A percentile compares a stretch with the other conserved stretches of the same genome.
These are phyloP conservation scores for Eucalyptus viminalis DNA, from an alignment of 345 rosid genomes.

Conservation along the genomic window DNA sequence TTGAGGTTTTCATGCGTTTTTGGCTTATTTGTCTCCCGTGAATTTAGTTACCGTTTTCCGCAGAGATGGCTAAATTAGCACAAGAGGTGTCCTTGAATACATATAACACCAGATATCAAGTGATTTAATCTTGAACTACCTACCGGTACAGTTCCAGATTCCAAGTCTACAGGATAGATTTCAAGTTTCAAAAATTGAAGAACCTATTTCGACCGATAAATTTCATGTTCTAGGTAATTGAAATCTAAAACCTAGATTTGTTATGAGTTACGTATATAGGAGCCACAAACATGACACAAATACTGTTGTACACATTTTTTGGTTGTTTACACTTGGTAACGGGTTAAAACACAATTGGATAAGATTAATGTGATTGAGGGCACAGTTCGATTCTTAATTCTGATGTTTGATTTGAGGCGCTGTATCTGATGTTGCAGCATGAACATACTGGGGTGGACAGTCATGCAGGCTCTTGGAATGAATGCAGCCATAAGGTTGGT, in stretches of 20 bases:
- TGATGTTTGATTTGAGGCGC: neutral
- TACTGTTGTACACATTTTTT: neutral
- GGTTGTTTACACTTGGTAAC: neutral
- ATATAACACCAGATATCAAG: neutral
- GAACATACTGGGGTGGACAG: slow-evolving; percentile 61
- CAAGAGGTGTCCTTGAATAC: neutral
- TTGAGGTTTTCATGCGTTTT: neutral
- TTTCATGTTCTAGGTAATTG: neutral
- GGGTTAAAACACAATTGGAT: neutral
- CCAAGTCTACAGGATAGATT: no score
- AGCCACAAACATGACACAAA: neutral
- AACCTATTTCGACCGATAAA: neutral
- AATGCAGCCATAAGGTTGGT: slow-evolving; percentile 66
- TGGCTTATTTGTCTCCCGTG: neutral
- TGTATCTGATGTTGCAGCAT: slow-evolving; percentile 15
- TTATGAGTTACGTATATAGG: neutral
- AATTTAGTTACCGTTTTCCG: neutral
- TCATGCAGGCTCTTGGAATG: slow-evolving; percentile 61
- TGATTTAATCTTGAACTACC: neutral
- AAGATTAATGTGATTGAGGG: neutral
- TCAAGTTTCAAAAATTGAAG: no score
- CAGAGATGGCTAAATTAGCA: neutral
- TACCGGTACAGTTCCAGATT: neutral
- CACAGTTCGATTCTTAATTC: neutral
- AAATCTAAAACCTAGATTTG: neutral